Base-by-base conservation (phyloP, 2,329 filamentous ascomycete genomes). In the Didymella segeticola region DNA sequence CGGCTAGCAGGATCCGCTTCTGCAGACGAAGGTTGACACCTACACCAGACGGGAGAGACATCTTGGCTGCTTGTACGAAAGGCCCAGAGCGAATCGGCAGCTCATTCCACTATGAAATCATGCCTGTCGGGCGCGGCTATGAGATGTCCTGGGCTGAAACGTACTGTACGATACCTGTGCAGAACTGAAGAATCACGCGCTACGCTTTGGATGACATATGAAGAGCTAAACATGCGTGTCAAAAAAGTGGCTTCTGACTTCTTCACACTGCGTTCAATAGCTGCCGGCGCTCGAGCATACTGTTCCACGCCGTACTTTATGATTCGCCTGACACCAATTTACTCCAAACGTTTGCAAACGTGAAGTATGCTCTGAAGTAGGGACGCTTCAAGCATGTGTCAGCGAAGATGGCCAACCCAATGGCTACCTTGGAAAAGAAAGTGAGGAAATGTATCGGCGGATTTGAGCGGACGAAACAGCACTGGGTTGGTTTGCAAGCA, bases 271-370 rank as follows among this genome's bases (percentile, higher is more conserved):
- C 67, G 73, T 33, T 64, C 68, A 1, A 56, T 70, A 19, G 48
- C 55, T 9, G 48, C 55, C 9, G 59, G 66, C 38, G 63, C 68
- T 6, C 61, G 61, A 26, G 61, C 62, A 9, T 78, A 75, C 48
- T 58, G 76, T 66, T 77, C 31, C 68, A 74, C 22, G 67, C 65
- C 31, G 63, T 77, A 6, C 58, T 74, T 30, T 75, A 78, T 49
- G 74, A 78, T 54, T 77, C 72, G 73, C 59, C 66, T 5, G 72
- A 76, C 47, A 17, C 17, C 7, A 38, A 60, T 25, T 1, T 58
- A 58, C 37, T 56, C 51, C 9, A 57, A 39, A 19, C 27, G 56
- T 20, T 39, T 61, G 6, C n/a, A n/a, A n/a, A n/a, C n/a, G n/a
- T n/a, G n/a, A n/a, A n/a, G n/a, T n/a, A n/a, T n/a, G n/a, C n/a